Evolutionary conservation across 2,329 filamentous ascomycete genomes (phyloP).

Genomic region (Penicillium sp.): DNA sequence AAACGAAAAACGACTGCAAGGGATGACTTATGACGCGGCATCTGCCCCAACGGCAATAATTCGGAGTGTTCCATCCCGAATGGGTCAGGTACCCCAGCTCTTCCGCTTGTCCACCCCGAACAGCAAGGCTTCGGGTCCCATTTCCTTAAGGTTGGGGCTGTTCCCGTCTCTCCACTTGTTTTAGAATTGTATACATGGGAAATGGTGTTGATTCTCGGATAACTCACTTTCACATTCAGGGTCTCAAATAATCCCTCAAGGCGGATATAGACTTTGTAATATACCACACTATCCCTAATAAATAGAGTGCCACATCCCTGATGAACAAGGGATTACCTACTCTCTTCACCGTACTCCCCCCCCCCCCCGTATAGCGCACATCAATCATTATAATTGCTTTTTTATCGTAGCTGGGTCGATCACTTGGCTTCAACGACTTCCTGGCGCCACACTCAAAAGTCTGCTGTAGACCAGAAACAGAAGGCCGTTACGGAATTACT

Average conservation of each 20-base stretch:
- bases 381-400: conserved; percentile 6
- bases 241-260: background rate
- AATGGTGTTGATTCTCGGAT: background rate
- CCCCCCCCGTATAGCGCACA: background rate
- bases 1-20: conserved; percentile 1
- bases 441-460: conserved; percentile 11
- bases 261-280: background rate
- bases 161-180: conserved; percentile 12
- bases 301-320: background rate
- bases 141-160: conserved; percentile 15
- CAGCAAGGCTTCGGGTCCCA: conserved; percentile 8
- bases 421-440: background rate
- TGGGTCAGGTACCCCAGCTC: background rate
- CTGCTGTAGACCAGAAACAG: conserved; percentile 10
- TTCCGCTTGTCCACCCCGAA: conserved; percentile 7
- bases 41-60: background rate
- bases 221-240: background rate
- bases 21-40: conserved; percentile 9
- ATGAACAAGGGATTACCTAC: background rate
- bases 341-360: background rate
- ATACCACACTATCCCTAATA: background rate
- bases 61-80: background rate
- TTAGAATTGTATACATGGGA: background rate
- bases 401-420: background rate
- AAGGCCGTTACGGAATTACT: background rate